These are phyloP conservation scores for Plantago coronopus DNA, from an alignment of 305 asterid species.

Conservation along the genomic window DNA sequence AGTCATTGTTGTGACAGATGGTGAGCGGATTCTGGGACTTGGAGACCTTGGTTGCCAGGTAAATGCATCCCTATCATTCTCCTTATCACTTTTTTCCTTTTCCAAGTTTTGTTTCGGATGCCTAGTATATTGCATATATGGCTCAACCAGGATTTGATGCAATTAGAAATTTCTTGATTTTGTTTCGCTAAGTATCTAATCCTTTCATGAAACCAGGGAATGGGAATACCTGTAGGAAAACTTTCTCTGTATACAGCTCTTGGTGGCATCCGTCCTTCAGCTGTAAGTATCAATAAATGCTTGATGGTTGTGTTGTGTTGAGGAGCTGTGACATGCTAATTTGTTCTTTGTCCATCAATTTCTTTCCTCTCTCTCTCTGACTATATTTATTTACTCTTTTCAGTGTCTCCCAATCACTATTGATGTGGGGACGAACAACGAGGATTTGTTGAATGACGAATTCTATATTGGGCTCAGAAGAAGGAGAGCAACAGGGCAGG, in stretches of 20 bases:
- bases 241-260: slow-evolving; percentile 92
- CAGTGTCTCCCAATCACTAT: slow-evolving; percentile 94
- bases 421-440: slow-evolving; percentile 95
- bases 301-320: slow-evolving; percentile 6
- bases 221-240: slow-evolving; percentile 98
- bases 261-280: slow-evolving; percentile 97
- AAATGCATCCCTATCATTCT: slow-evolving; percentile 7
- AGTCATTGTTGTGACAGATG: slow-evolving; percentile 93
- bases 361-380: slow-evolving; percentile 3
- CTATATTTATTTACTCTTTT: slow-evolving; percentile 5
- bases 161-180: slow-evolving; percentile 5
- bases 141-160: neutral
- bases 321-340: neutral
- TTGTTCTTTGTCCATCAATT: no score
- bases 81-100: neutral
- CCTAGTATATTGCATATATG: neutral
- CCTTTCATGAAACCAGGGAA: slow-evolving; percentile 57
- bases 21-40: slow-evolving; percentile 94
- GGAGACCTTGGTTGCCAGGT: slow-evolving; percentile 99
- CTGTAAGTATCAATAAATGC: slow-evolving; percentile 49
- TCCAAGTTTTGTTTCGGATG: neutral
- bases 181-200: slow-evolving; percentile 1
- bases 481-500: slow-evolving; percentile 96
- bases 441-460: slow-evolving; percentile 70
- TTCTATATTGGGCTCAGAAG: slow-evolving; percentile 91